These are phyloP conservation scores for Trichocomaceae sp. DNA, from an alignment of 2,329 filamentous ascomycete species.

Conservation along the genomic window DNA sequence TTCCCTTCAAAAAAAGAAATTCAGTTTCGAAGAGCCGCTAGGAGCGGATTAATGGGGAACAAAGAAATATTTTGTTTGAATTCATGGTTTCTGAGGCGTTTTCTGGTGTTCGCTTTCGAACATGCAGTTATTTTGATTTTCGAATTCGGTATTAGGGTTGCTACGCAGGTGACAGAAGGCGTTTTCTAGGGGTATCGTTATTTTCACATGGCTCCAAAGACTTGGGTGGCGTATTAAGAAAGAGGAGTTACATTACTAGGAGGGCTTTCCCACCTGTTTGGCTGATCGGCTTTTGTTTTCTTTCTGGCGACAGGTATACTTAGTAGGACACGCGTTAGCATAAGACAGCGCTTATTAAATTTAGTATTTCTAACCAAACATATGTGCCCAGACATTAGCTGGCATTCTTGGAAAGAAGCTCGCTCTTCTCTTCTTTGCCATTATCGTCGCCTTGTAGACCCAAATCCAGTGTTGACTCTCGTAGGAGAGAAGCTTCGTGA, in stretches of 20 bases:
- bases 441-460: slow-evolving; percentile 38
- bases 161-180: not conserved
- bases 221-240: not conserved
- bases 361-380: not conserved
- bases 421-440: not conserved
- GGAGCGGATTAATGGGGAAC: not conserved
- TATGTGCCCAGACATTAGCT: not conserved
- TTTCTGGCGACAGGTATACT: not conserved
- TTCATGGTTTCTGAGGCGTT: not conserved
- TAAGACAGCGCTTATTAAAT: not conserved
- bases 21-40: slow-evolving; percentile 22
- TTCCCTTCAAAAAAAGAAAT: slow-evolving; percentile 16
- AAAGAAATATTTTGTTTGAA: not conserved
- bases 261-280: not conserved
- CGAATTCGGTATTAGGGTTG: not conserved
- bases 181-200: not conserved
- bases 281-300: not conserved
- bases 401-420: not conserved
- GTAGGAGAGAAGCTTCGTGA: slow-evolving; percentile 29
- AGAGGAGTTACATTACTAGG: not conserved
- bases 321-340: not conserved
- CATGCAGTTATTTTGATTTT: not conserved
- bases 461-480: slow-evolving; percentile 39
- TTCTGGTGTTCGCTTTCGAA: not conserved
- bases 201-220: not conserved